Percentiles rank a stretch among this genome's conserved stretches.
These are phyloP conservation scores for Canavalia ensiformis DNA, from an alignment of 306 rosid genomes.

Conservation along the genomic window DNA sequence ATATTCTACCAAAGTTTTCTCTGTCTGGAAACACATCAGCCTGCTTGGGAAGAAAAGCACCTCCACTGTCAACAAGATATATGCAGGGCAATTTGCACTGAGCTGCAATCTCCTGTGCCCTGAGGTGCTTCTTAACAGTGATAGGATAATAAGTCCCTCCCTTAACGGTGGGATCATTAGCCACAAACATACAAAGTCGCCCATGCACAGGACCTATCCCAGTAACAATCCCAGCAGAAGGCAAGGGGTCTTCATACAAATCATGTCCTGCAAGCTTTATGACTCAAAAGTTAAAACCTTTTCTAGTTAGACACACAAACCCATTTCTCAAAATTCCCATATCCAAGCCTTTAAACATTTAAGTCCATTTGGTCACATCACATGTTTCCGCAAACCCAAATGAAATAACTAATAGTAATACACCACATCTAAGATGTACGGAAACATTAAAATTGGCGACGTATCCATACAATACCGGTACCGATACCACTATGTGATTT, in stretches of 20 bases:
- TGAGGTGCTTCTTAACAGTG: conserved; percentile 96
- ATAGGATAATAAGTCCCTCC: conserved; percentile 97
- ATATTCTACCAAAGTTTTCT: conserved; percentile 95
- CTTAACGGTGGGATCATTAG: conserved; percentile 94
- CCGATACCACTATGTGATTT: no score
- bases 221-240: conserved; percentile 89
- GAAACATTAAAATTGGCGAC: no score
- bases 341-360: conserved; percentile 29
- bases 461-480: no score
- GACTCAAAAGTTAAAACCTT: conserved; percentile 47
- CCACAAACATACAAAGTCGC: conserved; percentile 93
- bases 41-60: conserved; percentile 98
- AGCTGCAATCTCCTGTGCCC: conserved; percentile 95
- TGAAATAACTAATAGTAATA: neutral
- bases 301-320: conserved; percentile 26
- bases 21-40: conserved; percentile 95
- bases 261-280: conserved; percentile 95
- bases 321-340: conserved; percentile 36
- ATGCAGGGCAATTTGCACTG: conserved; percentile 89
- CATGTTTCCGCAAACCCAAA: conserved; percentile 30
- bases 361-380: neutral
- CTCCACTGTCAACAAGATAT: conserved; percentile 98
- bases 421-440: no score
- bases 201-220: conserved; percentile 97
- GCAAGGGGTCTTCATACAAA: conserved; percentile 78